Evolutionary conservation across 768 basidiomycete species (phyloP).

Genomic region (Pleurotus tuber-regium): DNA sequence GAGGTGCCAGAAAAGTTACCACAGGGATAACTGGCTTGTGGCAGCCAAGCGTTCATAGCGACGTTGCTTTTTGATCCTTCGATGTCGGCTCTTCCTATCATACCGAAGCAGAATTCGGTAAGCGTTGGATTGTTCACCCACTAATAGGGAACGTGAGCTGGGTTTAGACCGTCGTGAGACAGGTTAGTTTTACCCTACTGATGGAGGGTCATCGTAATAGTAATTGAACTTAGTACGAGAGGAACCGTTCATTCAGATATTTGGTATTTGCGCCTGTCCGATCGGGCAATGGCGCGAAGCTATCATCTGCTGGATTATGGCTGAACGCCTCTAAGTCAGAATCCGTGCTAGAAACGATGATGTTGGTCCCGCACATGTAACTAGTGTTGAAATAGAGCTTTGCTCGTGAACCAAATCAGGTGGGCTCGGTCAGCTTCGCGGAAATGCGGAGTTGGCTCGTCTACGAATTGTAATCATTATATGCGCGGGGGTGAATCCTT

Average conservation of each 20-base stretch:
- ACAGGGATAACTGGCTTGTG: constrained; percentile 81
- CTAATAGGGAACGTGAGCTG: constrained; percentile 78
- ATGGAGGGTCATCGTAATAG: constrained; percentile 72
- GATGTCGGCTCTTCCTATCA: constrained; percentile 82
- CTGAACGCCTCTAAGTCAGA: constrained; percentile 84
- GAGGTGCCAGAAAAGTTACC: constrained; percentile 81
- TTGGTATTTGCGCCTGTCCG: constrained; percentile 80
- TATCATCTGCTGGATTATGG: constrained; percentile 84
- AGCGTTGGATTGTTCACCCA: constrained; percentile 81
- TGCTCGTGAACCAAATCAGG: constrained; percentile 69
- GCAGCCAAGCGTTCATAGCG: constrained; percentile 83
- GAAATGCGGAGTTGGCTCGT: constrained; percentile 54
- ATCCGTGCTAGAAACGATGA: constrained; percentile 76
- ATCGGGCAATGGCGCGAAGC: constrained; percentile 77
- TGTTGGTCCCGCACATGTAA: constrained; percentile 66
- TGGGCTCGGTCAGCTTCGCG: constrained; percentile 43
- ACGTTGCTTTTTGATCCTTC: constrained; percentile 83
- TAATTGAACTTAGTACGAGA: constrained; percentile 83
- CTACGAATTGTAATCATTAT: constrained; percentile 61
- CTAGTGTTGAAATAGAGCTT: constrained; percentile 66
- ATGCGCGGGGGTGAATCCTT: constrained; percentile 73
- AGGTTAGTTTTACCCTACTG: constrained; percentile 87
- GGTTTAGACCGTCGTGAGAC: constrained; percentile 83
- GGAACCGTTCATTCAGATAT: constrained; percentile 82
- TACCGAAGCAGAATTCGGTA: constrained; percentile 79